A percentile compares a stretch with the other conserved stretches of the same genome.
Conservation (phyloP, 768 basidiomycete species). For the Mycena latifolia region DNA sequence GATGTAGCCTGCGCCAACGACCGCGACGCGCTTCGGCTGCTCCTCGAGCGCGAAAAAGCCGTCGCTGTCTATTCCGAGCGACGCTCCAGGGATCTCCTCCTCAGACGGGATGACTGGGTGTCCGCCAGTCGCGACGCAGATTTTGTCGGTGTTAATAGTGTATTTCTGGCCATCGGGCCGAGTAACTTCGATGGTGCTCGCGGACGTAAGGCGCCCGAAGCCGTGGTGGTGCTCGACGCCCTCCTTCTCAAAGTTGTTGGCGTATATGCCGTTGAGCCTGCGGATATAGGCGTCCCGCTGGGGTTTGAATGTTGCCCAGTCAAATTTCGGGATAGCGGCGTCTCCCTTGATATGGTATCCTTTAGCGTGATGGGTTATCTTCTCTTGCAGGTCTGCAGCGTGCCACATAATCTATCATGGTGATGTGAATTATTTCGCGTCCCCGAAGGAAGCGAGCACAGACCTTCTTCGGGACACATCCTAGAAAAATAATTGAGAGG, state of each 20-base stretch:
- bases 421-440: conserved; percentile 8
- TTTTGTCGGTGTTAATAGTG: conserved; percentile 78
- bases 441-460: conserved; percentile 23
- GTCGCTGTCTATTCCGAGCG: conserved; percentile 92
- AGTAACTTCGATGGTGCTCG: conserved; percentile 80
- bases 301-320: conserved; percentile 92
- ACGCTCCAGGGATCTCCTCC: conserved; percentile 87
- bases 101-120: conserved; percentile 85
- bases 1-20: conserved; percentile 98
- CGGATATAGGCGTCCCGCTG: conserved; percentile 97
- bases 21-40: conserved; percentile 93
- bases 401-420: conserved; percentile 95
- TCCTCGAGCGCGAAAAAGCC: conserved; percentile 94
- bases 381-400: conserved; percentile 91
- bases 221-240: conserved; percentile 90
- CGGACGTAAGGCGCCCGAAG: conserved; percentile 76
- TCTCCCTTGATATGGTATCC: conserved; percentile 80
- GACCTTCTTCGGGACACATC: conserved; percentile 98
- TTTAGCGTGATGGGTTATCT: conserved; percentile 78
- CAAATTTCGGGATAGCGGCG: conserved; percentile 68
- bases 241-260: conserved; percentile 88
- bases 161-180: conserved; percentile 77
- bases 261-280: conserved; percentile 91
- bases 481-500: conserved; percentile 50
- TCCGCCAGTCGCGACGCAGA: conserved; percentile 91